These are phyloP conservation scores for Luzula sylvatica DNA, from an alignment of 176 grass and related monocot genomes.

Conservation along the genomic window DNA sequence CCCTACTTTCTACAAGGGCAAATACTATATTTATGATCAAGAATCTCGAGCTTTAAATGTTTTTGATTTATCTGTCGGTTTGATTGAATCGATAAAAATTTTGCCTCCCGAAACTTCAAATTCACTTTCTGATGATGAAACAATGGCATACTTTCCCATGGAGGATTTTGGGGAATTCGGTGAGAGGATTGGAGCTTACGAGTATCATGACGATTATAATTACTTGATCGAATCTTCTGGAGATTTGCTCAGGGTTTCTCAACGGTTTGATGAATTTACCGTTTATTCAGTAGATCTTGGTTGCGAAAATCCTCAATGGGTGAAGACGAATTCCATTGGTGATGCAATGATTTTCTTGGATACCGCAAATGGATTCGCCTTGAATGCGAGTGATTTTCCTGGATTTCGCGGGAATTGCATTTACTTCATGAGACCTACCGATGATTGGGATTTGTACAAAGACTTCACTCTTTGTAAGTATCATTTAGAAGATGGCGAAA, in stretches of 20 bases:
- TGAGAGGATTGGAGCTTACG: background rate
- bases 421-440: too few species aligned
- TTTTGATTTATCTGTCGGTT: background rate
- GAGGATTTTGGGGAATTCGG: background rate
- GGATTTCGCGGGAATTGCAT: slow-evolving; percentile 3
- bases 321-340: slow-evolving; percentile 11
- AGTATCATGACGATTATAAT: background rate
- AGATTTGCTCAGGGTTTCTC: slow-evolving; percentile 12
- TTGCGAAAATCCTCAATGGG: slow-evolving; percentile 4
- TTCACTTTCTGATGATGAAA: background rate
- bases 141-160: too few species aligned
- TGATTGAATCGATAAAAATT: background rate
- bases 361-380: slow-evolving; percentile 6
- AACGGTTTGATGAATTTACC: background rate
- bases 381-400: slow-evolving; percentile 2
- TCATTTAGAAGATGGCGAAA: too few species aligned
- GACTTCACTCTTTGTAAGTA: too few species aligned
- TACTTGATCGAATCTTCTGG: slow-evolving; percentile 19
- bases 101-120: background rate
- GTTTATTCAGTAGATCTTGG: background rate
- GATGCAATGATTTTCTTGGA: slow-evolving; percentile 22
- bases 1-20: background rate
- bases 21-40: slow-evolving; percentile 3
- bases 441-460: too few species aligned
- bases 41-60: background rate